These are phyloP conservation scores for Wallacemonas rigidus DNA, from an alignment of 208 protist genomes.

Conservation along the genomic window DNA sequence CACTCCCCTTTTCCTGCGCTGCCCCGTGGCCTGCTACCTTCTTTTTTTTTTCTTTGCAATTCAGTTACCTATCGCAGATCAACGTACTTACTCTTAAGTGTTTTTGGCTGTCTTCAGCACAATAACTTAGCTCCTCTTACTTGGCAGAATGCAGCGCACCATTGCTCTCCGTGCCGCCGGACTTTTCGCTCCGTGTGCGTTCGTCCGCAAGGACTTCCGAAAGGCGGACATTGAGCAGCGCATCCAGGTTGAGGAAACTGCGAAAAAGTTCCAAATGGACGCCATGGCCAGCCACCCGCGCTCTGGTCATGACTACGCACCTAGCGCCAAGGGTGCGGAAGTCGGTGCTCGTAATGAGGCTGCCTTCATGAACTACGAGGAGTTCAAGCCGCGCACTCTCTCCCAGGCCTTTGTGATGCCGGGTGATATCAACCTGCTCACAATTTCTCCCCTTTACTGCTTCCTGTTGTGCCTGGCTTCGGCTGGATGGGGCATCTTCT, in stretches of 20 bases:
- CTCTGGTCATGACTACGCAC: constrained; percentile 70
- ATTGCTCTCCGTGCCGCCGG: constrained; percentile 30
- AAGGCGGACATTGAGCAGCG: constrained; percentile 36
- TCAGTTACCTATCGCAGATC: neutral
- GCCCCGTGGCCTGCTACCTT: too few species aligned
- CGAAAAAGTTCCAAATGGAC: constrained; percentile 61
- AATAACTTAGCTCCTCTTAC: constrained; percentile 1
- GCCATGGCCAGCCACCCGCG: constrained; percentile 63
- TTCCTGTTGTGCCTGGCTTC: constrained; percentile 53
- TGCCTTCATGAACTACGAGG: constrained; percentile 85
- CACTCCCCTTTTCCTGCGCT: too few species aligned
- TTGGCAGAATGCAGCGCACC: constrained; percentile 48
- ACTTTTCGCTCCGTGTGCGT: constrained; percentile 25
- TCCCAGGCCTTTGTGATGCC: constrained; percentile 70
- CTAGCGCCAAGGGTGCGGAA: constrained; percentile 78
- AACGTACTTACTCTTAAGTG: neutral
- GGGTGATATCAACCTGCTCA: constrained; percentile 75
- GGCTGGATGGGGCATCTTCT: constrained; percentile 79
- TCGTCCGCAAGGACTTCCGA: constrained; percentile 35
- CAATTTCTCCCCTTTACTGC: constrained; percentile 74
- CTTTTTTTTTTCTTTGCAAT: too few species aligned
- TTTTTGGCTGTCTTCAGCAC: constrained; percentile 1
- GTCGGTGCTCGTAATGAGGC: constrained; percentile 89
- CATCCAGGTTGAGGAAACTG: constrained; percentile 32
- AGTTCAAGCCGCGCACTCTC: constrained; percentile 54